Base-by-base conservation (phyloP, 2,329 filamentous ascomycete species). In the Fusarium coffeatum region DNA sequence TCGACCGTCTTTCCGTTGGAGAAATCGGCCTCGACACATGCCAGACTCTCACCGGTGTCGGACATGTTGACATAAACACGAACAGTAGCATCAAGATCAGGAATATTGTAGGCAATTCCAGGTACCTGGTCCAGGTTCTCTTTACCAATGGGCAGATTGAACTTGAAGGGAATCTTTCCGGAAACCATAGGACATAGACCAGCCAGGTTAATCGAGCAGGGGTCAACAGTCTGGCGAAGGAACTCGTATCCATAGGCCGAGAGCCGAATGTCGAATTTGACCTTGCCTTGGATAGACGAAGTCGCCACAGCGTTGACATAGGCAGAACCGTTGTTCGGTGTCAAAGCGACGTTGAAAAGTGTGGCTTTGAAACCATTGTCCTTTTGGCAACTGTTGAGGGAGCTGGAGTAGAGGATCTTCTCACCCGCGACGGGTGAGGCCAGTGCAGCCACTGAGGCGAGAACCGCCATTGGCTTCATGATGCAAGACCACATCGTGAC, bases 1-100 rank as follows among this genome's bases (percentile, higher is more conserved):
- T 98, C 90, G 56, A 98, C 95, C 1, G 94, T 97, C 82, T 97
- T 93, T 67, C 92, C 93, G 80, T 98, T 98, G 73, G 93, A 97
- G 56, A 98, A 86, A 67, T 90, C 86, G 50, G 94, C 94, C 83
- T 97, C 92, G 55, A 98, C 89, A 79, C 95, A 98, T 59, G 94
- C 93, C 55, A 97, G 88, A 74, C 86, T 89, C 53, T 87, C 82
- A 55, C 86, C 85, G 9, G 82, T 83, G 43, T 86, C 82, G 8
- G 88, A 90, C 69, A 88, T 85, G 78, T 93, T 95, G 84, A 98
- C 93, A 75, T 90, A 90, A 75, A 98, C 89, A 75, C 88, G 89
- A 54, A 97, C 92, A 54, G 89, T 91, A 66, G 93, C 94, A 80
- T 98, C 95, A 56, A 98, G 86, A 84, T 98, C 95, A 50, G 94